Percentiles rank a stretch among this genome's conserved stretches.
Conservation (phyloP, 2,329 filamentous ascomycete genomes). For the Rhynchosporium agropyri region DNA sequence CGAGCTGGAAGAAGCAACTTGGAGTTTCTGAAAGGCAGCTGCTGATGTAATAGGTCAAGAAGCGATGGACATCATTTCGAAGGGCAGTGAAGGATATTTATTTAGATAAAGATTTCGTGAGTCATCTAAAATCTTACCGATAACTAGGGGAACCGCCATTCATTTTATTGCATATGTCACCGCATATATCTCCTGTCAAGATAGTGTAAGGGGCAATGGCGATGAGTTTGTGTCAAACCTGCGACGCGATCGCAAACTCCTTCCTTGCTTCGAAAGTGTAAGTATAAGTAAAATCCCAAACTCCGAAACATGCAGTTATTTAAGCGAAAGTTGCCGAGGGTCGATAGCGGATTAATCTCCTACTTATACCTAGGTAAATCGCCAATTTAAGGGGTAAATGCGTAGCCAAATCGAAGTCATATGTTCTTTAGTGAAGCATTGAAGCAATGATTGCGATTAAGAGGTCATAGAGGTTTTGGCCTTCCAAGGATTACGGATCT, state of each 20-base stretch:
- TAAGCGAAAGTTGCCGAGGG: constrained; percentile 8
- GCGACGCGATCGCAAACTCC: constrained; percentile 8
- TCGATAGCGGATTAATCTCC: no score
- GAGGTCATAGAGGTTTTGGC: not conserved
- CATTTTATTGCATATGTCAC: not conserved
- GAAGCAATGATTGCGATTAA: not conserved
- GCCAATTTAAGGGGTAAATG: not conserved
- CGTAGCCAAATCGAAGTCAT: not conserved
- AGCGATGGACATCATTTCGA: not conserved
- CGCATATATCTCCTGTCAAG: not conserved
- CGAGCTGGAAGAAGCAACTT: not conserved
- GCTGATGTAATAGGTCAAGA: not conserved
- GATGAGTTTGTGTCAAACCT: not conserved
- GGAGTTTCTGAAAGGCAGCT: not conserved
- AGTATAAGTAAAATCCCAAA: not conserved
- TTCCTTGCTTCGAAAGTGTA: constrained; percentile 1
- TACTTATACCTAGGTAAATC: no score
- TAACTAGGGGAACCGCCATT: not conserved
- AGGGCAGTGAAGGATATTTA: not conserved
- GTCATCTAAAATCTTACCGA: not conserved
- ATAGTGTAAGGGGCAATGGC: not conserved
- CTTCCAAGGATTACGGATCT: not conserved
- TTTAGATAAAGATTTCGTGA: not conserved
- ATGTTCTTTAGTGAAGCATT: not conserved
- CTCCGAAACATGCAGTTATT: not conserved